Evolutionary conservation across 2,329 filamentous ascomycete species (phyloP), one percentile per base, ranked within the genome.

Genomic region (Clonostachys byssicola): DNA sequence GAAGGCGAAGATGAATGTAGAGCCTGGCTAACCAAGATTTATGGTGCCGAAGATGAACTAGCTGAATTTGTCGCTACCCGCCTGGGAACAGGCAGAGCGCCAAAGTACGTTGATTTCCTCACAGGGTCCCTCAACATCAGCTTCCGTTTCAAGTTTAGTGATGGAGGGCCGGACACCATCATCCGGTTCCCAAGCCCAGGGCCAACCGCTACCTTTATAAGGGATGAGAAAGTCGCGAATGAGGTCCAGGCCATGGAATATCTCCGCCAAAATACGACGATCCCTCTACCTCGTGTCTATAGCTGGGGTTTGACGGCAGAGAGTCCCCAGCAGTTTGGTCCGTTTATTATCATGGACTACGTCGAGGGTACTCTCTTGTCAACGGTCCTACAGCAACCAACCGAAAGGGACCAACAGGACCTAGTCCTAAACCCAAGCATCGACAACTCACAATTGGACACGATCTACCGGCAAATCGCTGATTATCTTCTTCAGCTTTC

Each of bases 321-420:
- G 10, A 62, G 62, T 43, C 60, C 59, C n/a, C 52, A 50, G 6
- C 52, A 61, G 17, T 46, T 65, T 5, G 60, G 60, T 6, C 64
- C 62, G 5, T 65, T 62, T 18, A 64, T 63, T 3, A 59, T 65
- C n/a, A 62, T 61, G 58, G 59, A 66, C 42, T 64, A 51, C 45
- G 47, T 66, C 10, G 51, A 61, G 8, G 62, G 62, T 3, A 46
- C 36, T 4, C 43, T 45, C 9, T 44, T 64, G 5, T 53, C 48
- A 13, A 53, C 20, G 14, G 3, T 63, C 36, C 50, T 63, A 1
- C 50, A 55, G 49, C 23, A 60, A 49, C 54, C 62, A 51, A 54
- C 39, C 3, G 44, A 53, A 36, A 42, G 47, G 30, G 49, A 62
- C 12, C 23, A 55, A 47, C 59, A 59, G 13, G 51, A 56, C 20